A percentile compares a stretch with the other conserved stretches of the same genome.
These are phyloP conservation scores for Adansonia digitata DNA, from an alignment of 345 rosid species.

Conservation along the genomic window DNA sequence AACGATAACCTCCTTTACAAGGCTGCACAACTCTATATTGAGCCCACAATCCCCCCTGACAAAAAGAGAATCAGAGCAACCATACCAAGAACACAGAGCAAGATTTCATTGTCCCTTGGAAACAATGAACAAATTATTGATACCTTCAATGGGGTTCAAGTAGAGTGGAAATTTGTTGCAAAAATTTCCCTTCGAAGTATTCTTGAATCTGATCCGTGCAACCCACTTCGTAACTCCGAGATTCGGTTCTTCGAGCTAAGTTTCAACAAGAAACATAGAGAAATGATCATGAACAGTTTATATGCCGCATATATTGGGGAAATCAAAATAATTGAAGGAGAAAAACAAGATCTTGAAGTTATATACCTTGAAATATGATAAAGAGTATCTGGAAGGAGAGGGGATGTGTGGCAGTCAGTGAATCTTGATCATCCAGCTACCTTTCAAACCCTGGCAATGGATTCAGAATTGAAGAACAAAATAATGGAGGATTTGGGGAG, in stretches of 20 bases:
- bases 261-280: conserved; percentile 33
- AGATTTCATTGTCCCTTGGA: conserved; percentile 19
- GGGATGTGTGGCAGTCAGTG: conserved; percentile 24
- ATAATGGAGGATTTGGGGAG: conserved; percentile 31
- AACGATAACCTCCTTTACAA: conserved; percentile 29
- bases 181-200: not conserved
- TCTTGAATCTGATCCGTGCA: not conserved
- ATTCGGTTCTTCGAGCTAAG: conserved; percentile 20
- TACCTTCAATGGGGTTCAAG: conserved; percentile 23
- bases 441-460: conserved; percentile 30
- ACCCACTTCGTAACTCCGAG: not conserved
- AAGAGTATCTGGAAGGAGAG: not conserved
- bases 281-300: conserved; percentile 23
- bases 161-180: conserved; percentile 27
- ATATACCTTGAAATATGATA: conserved; percentile 15
- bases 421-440: conserved; percentile 29
- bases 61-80: conserved; percentile 16
- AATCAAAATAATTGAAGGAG: conserved; percentile 15
- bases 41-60: conserved; percentile 27
- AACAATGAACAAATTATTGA: conserved; percentile 25
- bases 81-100: conserved; percentile 16
- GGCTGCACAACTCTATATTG: conserved; percentile 35
- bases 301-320: conserved; percentile 18
- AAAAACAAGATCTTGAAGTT: conserved; percentile 24
- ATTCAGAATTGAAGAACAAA: conserved; percentile 19